Evolutionary conservation across 1,284 basidiomycete genomes (phyloP).

Genomic region (Hemileia vastatrix): DNA sequence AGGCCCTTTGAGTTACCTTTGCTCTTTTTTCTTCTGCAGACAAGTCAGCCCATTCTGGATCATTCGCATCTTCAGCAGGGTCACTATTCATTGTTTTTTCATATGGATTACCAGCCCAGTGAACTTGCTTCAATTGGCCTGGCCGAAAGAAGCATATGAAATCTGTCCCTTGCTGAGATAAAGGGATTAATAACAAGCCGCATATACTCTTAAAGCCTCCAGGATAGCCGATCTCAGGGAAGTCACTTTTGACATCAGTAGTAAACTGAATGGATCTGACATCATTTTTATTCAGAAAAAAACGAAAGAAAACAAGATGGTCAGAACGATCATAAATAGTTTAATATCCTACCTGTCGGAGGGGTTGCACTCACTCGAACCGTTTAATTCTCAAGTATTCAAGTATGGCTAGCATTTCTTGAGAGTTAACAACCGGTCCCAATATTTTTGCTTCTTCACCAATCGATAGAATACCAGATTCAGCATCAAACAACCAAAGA

Average conservation of each 20-base stretch:
- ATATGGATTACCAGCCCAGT: conserved; percentile 70
- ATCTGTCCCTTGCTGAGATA: conserved; percentile 49
- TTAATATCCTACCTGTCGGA: conserved; percentile 11
- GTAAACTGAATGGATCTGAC: conserved; percentile 58
- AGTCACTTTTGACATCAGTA: conserved; percentile 61
- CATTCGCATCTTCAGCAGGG: neutral
- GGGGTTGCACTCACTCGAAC: conserved; percentile 53
- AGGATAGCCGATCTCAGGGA: conserved; percentile 62
- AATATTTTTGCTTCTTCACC: conserved; percentile 78
- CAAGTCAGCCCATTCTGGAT: neutral
- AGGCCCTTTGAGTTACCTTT: conserved; percentile 39
- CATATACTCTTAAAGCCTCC: conserved; percentile 64
- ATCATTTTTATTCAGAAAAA: too few relatives aligned
- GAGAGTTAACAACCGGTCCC: conserved; percentile 67
- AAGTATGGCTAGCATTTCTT: conserved; percentile 70
- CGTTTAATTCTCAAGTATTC: conserved; percentile 73
- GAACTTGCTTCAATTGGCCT: conserved; percentile 61
- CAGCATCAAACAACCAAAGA: conserved; percentile 70
- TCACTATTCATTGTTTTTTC: conserved; percentile 46
- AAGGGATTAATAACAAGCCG: conserved; percentile 67
- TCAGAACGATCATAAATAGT: conserved; percentile 43
- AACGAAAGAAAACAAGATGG: neutral
- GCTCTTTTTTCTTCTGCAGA: conserved; percentile 19
- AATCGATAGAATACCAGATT: conserved; percentile 72
- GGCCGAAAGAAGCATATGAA: conserved; percentile 74